phyloP scores from a whole-genome alignment of 1,139 yeast species.

The Lodderomyces metapsilosis region DNA sequence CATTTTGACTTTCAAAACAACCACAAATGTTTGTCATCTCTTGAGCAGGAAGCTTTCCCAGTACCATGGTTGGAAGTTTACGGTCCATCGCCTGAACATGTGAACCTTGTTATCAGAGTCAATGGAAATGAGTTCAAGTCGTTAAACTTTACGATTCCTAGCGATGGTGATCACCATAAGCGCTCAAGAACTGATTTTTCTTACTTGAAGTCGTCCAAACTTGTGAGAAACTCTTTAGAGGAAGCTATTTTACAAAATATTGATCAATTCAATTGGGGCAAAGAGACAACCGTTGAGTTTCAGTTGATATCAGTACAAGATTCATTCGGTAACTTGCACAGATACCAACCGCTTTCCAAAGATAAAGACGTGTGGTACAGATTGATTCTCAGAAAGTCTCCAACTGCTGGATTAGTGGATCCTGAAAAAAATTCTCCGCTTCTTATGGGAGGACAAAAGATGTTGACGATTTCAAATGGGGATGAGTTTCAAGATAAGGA shows the following conservation, averaged over 20 bases:
- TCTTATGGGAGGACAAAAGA: conserved; percentile 38
- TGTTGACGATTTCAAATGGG: conserved; percentile 25
- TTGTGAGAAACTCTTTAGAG: conserved; percentile 36
- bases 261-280: conserved; percentile 24
- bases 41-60: conserved; percentile 46
- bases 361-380: conserved; percentile 49
- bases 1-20: conserved; percentile 19
- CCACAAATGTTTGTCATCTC: conserved; percentile 58
- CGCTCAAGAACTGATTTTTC: conserved; percentile 16
- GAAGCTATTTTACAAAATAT: conserved; percentile 32
- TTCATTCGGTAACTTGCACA: conserved; percentile 68
- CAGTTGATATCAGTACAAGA: conserved; percentile 68
- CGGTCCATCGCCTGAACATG: conserved; percentile 76
- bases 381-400: conserved; percentile 65
- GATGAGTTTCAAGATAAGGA: conserved; percentile 27
- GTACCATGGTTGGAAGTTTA: conserved; percentile 51
- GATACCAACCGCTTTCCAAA: conserved; percentile 49
- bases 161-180: conserved; percentile 16
- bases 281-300: conserved; percentile 61
- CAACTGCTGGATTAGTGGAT: conserved; percentile 42
- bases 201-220: conserved; percentile 24
- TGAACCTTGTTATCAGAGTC: conserved; percentile 58
- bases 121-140: conserved; percentile 39
- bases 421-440: conserved; percentile 38
- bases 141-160: conserved; percentile 20